Conservation (phyloP, 345 rosid species). For the Eucalyptus urophylla region DNA sequence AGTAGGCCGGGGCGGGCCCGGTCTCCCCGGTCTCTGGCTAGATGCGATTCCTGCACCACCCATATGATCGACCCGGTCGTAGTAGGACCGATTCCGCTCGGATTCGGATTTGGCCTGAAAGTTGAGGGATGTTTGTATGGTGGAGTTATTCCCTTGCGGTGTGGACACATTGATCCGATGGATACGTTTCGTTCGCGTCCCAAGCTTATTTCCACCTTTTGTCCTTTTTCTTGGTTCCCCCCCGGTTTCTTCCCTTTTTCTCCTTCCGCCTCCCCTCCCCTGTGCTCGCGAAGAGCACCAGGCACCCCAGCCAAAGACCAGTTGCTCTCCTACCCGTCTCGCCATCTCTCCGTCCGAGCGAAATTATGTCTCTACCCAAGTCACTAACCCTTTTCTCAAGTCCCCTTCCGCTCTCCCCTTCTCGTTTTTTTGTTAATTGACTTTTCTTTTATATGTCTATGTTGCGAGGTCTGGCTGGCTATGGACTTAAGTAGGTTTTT, state of each 20-base stretch:
- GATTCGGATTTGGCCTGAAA: neutral
- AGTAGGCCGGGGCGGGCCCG: neutral
- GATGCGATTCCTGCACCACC: neutral
- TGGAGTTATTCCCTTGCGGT: neutral
- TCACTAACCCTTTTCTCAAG: neutral
- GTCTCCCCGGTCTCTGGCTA: neutral
- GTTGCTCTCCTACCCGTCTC: neutral
- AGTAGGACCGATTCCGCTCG: neutral
- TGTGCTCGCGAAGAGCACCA: neutral
- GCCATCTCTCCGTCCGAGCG: neutral
- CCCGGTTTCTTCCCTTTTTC: neutral
- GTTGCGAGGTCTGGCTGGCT: no score
- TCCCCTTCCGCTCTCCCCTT: neutral
- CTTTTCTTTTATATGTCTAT: neutral
- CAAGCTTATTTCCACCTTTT: neutral
- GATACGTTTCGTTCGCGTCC: neutral
- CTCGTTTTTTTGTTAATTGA: neutral
- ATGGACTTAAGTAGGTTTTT: no score
- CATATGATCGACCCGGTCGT: neutral
- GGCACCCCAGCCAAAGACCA: neutral
- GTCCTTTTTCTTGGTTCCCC: neutral
- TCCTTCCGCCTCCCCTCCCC: neutral
- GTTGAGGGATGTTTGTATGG: neutral
- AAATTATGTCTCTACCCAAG: neutral
- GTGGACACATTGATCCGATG: neutral